Percentiles rank a stretch among this genome's conserved stretches.
Conservation (phyloP, 805 yeast genomes). For the Candida adriatica region DNA sequence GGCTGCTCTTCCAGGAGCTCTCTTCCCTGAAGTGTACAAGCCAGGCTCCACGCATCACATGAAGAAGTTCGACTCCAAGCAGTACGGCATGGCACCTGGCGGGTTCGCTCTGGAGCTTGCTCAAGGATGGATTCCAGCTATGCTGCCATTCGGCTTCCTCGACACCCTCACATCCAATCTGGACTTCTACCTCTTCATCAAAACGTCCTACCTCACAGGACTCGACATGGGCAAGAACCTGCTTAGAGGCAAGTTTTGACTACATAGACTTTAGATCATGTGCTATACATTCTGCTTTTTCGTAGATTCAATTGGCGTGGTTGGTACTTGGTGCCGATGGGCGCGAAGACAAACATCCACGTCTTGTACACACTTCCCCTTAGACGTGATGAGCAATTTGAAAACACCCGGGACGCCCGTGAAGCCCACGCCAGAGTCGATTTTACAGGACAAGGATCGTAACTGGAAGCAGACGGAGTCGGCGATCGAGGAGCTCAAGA, state of each 20-base stretch:
- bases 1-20: conserved; percentile 63
- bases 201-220: conserved; percentile 72
- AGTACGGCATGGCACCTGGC: conserved; percentile 78
- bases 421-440: conserved; percentile 9
- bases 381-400: too few species aligned
- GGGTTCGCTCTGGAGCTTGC: conserved; percentile 91
- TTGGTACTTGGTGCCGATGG: too few species aligned
- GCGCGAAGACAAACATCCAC: not conserved
- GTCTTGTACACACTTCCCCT: conserved; percentile 1
- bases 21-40: conserved; percentile 59
- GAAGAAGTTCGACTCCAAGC: conserved; percentile 66
- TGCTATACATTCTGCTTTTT: too few species aligned
- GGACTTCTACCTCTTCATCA: conserved; percentile 61
- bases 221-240: conserved; percentile 69
- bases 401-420: conserved; percentile 4
- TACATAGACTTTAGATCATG: too few species aligned
- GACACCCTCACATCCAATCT: conserved; percentile 76
- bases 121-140: conserved; percentile 97
- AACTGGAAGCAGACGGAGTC: conserved; percentile 12
- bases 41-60: conserved; percentile 90
- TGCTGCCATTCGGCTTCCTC: conserved; percentile 93
- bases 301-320: too few species aligned
- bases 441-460: conserved; percentile 7
- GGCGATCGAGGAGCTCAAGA: conserved; percentile 26
- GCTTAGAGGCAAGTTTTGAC: conserved; percentile 59